Base-by-base conservation (phyloP, 2,329 filamentous ascomycete species). In the Sporothrix protearum region DNA sequence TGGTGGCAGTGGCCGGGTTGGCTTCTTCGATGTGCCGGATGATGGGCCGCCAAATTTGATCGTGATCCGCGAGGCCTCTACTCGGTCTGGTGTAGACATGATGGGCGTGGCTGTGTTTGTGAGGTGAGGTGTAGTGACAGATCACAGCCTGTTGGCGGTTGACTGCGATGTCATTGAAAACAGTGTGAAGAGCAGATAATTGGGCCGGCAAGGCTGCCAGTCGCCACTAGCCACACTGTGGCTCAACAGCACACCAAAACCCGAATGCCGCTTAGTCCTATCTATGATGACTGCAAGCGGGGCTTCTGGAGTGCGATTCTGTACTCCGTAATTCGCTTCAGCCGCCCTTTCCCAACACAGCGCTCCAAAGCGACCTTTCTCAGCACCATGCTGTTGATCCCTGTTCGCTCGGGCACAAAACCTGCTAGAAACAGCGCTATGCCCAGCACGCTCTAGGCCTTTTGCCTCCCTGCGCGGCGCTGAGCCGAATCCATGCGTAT, bases 21-120 rank as follows among this genome's bases (percentile, higher is more conserved):
- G 73, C 49, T 78, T 80, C 72, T 76, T 75, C 19, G 76, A 6
- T n/a, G 70, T 8, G 19, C 51, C 47, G 1, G 75, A 67, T 0
- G 73, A 22, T 1, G 55, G 14, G 2, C 78, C 74, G 47, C 83
- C 82, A 51, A 86, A 81, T 71, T 83, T 85, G 63, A 86, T 86
- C 73, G 84, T 84, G 76, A 86, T 85, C 33, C 83, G 77, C 9
- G 77, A 75, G 14, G 76, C 74, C 57, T 76, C 81, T 14, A 80
- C 74, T 57, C 78, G 78, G 70, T 76, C 78, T 57, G 79, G 76
- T 51, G 81, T 78, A 12, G 82, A 75, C 83, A 85, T 85, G 47
- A 16, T 63, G 53, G 39, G 10, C 12, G 69, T 30, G 47, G 47
- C 53, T 12, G 36, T 69, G 51, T 19, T n/a, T 39, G 36, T 28